These are phyloP conservation scores for Elongisporangium undulatum DNA, from an alignment of 352 stramenopile species.

Conservation along the genomic window DNA sequence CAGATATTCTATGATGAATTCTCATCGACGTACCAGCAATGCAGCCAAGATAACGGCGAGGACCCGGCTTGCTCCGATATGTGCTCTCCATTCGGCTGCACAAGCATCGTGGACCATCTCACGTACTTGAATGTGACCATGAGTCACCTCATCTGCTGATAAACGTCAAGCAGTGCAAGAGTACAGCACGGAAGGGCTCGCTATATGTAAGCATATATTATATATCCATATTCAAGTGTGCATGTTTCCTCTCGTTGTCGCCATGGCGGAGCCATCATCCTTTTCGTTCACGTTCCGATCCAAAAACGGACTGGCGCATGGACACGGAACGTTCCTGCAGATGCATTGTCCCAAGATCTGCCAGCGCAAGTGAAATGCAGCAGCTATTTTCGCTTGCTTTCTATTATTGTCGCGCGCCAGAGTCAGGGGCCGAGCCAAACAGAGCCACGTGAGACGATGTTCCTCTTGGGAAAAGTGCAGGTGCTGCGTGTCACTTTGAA, in stretches of 20 bases:
- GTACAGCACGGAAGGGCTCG: neutral
- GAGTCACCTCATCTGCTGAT: conserved; percentile 82
- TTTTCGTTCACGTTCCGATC: neutral
- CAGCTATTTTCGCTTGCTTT: neutral
- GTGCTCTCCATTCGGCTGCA: conserved; percentile 74
- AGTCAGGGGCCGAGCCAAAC: neutral
- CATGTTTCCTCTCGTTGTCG: neutral
- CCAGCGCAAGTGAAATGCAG: neutral
- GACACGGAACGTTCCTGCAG: neutral
- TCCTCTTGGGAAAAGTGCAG: neutral
- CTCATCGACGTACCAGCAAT: conserved; percentile 52
- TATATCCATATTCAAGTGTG: too few species aligned
- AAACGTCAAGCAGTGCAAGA: neutral
- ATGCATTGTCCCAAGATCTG: neutral
- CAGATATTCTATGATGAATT: conserved; percentile 85
- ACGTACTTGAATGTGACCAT: conserved; percentile 88
- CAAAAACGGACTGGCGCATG: neutral
- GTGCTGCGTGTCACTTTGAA: neutral
- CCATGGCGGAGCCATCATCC: too few species aligned
- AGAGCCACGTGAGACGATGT: neutral
- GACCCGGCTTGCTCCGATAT: conserved; percentile 59
- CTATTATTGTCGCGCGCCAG: neutral
- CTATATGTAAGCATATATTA: neutral
- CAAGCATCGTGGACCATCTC: conserved; percentile 81
- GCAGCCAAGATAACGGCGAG: conserved; percentile 54